Base-by-base conservation (phyloP, 2,329 filamentous ascomycete species). In the Sphaerulina vaccinii region DNA sequence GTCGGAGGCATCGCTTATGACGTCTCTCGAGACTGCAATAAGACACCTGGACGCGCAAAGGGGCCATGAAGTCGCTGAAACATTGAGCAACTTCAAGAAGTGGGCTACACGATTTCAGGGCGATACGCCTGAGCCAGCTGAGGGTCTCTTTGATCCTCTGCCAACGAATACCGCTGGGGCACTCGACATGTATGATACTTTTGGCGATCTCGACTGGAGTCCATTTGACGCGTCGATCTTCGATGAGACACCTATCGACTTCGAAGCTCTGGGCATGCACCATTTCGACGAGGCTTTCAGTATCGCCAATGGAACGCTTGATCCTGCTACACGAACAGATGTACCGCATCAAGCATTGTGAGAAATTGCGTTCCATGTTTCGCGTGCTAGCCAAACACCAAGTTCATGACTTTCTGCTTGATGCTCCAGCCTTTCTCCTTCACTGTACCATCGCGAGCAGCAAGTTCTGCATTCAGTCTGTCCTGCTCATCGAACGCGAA, bases 1-100 rank as follows among this genome's bases (percentile, higher is more conserved):
- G 10, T 68, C 63, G 1, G 68, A 70, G 24, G 64, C 68, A 0
- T 62, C 60, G 0, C 50, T 70, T 5, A 61, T 70, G 22, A 66
- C 68, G 27, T 56, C 62, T 0, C 57, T 70, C 10, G 66, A 69
- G 52, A 41, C 49, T 23, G 55, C 55, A 13, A 49, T 59, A 18
- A 44, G 39, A 33, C 43, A 51, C 16, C 29, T 59, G 9, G 50
- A 56, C 15, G 27, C 46, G 13, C 40, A 35, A 5, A 48, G 40
- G 40, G 44, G 43, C n/a, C 51, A 49, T 11, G 38, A 57, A n/a
- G 41, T 44, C 10, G 24, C 49, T n/a, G 38, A 54, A 36, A 54
- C 45, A 21, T 46, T 56, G 2, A 56, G 48, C 19, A 54, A 40
- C 27, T 55, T 55, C 49, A 55, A 49, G 24, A 39, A 48, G n/a